A percentile compares a stretch with the other conserved stretches of the same genome.
Evolutionary conservation across 495 filamentous ascomycete species (phyloP).

Genomic region (Penicillium odoratum): DNA sequence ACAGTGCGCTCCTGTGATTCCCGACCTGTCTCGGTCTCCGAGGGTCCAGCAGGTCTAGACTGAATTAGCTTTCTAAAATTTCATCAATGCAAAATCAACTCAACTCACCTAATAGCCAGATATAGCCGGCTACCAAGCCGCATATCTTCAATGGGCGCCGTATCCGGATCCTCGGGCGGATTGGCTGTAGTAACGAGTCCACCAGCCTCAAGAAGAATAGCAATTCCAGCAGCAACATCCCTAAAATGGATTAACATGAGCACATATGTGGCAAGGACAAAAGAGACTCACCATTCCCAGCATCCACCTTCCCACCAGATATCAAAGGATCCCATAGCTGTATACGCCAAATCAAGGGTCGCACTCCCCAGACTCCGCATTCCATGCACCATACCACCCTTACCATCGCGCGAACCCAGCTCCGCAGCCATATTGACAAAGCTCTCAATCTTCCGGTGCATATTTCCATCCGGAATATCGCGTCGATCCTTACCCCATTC

Average conservation of each 20-base stretch:
- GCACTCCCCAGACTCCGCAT: constrained; percentile 61
- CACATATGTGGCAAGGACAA: neutral
- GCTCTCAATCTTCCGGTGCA: constrained; percentile 66
- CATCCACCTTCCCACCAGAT: constrained; percentile 62
- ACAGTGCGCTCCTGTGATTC: constrained; percentile 65
- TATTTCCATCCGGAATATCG: constrained; percentile 59
- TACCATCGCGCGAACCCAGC: constrained; percentile 55
- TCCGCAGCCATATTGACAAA: constrained; percentile 71
- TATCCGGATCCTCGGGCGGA: constrained; percentile 55
- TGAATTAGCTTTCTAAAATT: neutral
- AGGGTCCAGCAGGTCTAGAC: constrained; percentile 59
- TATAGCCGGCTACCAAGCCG: constrained; percentile 63
- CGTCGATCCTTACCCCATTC: constrained; percentile 74
- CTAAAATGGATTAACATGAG: constrained; percentile 14
- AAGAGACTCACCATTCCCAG: constrained; percentile 52
- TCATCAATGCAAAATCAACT: neutral
- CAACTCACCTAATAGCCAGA: constrained; percentile 58
- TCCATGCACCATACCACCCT: constrained; percentile 64
- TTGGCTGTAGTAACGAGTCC: constrained; percentile 67
- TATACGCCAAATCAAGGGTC: constrained; percentile 57
- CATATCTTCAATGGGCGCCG: constrained; percentile 55
- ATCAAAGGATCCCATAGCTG: constrained; percentile 57
- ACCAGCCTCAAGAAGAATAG: constrained; percentile 59
- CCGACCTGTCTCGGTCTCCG: constrained; percentile 57
- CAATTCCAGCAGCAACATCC: constrained; percentile 57